A percentile compares a stretch with the other conserved stretches of the same genome.
These are phyloP conservation scores for Pleomassaria siparia DNA, from an alignment of 2,329 filamentous ascomycete genomes.

Conservation along the genomic window DNA sequence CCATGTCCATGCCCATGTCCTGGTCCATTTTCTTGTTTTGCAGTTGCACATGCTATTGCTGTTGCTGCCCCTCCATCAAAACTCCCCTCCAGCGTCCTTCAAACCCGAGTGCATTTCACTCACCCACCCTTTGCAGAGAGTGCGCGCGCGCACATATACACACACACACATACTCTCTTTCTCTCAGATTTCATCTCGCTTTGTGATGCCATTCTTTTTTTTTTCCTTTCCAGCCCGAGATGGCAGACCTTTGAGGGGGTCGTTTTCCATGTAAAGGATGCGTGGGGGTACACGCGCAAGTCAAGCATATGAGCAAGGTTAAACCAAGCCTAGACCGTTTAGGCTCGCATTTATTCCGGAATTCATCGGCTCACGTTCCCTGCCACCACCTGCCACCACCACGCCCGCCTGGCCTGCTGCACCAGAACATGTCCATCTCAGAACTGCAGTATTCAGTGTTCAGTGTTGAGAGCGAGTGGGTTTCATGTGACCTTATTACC, in stretches of 20 bases:
- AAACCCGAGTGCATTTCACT: background rate
- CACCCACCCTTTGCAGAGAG: background rate
- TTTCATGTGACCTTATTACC: background rate
- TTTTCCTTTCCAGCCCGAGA: background rate
- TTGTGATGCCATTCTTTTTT: too few species aligned
- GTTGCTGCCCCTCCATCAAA: slow-evolving; percentile 5
- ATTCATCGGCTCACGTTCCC: background rate
- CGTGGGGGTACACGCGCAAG: slow-evolving; percentile 13
- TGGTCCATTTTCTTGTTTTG: too few species aligned
- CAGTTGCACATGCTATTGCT: slow-evolving; percentile 9
- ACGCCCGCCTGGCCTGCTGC: too few species aligned
- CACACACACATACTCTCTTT: too few species aligned
- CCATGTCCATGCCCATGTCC: too few species aligned
- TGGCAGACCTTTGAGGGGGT: background rate
- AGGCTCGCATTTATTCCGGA: slow-evolving; percentile 1
- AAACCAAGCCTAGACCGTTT: slow-evolving; percentile 1
- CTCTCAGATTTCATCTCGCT: background rate
- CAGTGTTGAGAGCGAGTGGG: background rate
- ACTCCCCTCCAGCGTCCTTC: background rate
- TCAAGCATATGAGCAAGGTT: slow-evolving; percentile 10
- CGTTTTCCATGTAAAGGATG: slow-evolving; percentile 1
- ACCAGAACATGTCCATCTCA: background rate
- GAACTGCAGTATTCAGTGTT: background rate
- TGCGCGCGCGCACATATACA: too few species aligned
- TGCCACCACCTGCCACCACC: too few species aligned